phyloP scores from a whole-genome alignment of 2,329 filamentous ascomycete genomes.

The Lomentospora prolificans region DNA sequence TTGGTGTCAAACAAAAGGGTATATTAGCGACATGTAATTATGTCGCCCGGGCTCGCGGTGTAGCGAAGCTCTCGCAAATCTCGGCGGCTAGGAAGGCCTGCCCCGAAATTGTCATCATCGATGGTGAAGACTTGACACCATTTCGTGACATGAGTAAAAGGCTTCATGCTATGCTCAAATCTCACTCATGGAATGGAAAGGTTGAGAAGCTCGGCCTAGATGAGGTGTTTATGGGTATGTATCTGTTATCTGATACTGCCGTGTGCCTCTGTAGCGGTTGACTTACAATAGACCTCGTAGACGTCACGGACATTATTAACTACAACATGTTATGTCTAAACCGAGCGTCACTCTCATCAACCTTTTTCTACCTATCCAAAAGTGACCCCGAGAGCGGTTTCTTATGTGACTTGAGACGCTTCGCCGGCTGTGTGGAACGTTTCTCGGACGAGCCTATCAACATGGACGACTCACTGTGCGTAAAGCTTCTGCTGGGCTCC shows the following conservation, averaged over 20 bases:
- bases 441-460: slow-evolving; percentile 14
- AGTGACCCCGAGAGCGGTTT: slow-evolving; percentile 75
- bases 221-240: slow-evolving; percentile 54
- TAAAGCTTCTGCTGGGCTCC: slow-evolving; percentile 65
- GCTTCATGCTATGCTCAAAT: slow-evolving; percentile 62
- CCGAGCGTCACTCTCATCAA: slow-evolving; percentile 47
- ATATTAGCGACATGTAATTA: slow-evolving; percentile 94
- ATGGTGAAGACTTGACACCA: slow-evolving; percentile 75
- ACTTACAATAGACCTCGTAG: slow-evolving; percentile 51
- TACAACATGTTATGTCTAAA: slow-evolving; percentile 73
- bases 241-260: not conserved
- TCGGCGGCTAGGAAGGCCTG: slow-evolving; percentile 70
- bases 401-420: slow-evolving; percentile 57
- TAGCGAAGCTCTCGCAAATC: slow-evolving; percentile 78
- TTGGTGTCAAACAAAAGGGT: slow-evolving; percentile 87
- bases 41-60: slow-evolving; percentile 63
- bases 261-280: no score
- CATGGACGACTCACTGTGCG: slow-evolving; percentile 29
- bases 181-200: slow-evolving; percentile 66
- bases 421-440: slow-evolving; percentile 51
- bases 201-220: slow-evolving; percentile 83
- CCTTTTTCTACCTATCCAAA: slow-evolving; percentile 71
- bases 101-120: slow-evolving; percentile 73
- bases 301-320: slow-evolving; percentile 76
- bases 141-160: slow-evolving; percentile 82